Evolutionary conservation across 148 eudicot species (phyloP), one percentile per base, ranked within the genome.

Genomic region (Vaccinium corymbosum): DNA sequence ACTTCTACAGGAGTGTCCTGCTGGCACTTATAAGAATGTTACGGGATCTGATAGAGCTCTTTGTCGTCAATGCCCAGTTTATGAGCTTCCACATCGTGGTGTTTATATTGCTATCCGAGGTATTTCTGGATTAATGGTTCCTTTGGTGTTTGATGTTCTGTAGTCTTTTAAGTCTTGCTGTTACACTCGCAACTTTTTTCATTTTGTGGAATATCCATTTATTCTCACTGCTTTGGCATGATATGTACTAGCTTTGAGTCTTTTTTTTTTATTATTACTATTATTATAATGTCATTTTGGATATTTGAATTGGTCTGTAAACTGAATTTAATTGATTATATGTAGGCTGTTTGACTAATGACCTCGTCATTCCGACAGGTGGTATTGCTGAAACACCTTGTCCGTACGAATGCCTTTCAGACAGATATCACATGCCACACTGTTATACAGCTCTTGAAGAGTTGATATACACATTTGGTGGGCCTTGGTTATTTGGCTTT

Each of bases 401-500:
- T 84, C 98, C 99, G 57, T 97, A 97, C 91, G 89, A 89, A 91
- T 97, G 99, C 88, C 59, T 97, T 82, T 97, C 99, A 76, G 99
- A 94, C 80, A 91, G 94, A 92, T 97, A 94, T 87, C 94, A 89
- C 87, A 91, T 92, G 97, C 98, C 98, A 72, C 90, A 91, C 61
- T 97, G 99, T 86, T 91, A 93, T 83, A 97, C 99, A n/a, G 91
- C 99, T 56, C 88, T 94, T 87, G 99, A 97, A 87, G 98, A 94
- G 76, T 88, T 97, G 83, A 86, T 97, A 61, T 90, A 93, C 85
- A 90, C 99, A 15, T 97, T 97, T 88, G 99, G 99, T 75, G 99
- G 99, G 80, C 99, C 99, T 15, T 97, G 97, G 98, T 83, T 92
- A 86, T 97, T 97, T 90, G 97, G 94, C 22, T 85, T 91, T 85